Evolutionary conservation across 2,329 filamentous ascomycete genomes (phyloP), one percentile per base, ranked within the genome.

Genomic region (Geosmithia flava): DNA sequence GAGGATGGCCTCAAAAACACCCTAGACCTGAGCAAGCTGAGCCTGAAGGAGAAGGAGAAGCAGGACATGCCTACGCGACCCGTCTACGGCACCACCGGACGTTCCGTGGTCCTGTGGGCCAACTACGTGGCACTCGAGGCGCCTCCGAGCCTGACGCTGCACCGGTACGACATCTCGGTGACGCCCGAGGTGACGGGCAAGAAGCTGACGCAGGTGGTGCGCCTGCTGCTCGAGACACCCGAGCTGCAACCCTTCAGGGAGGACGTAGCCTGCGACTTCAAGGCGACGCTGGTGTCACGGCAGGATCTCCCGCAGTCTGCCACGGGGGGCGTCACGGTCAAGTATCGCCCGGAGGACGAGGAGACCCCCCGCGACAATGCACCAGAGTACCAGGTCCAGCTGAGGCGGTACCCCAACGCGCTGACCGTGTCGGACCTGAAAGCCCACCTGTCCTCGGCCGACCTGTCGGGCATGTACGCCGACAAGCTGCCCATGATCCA

Each of bases 261-360:
- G 13, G 53, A 59, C 46, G 48, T 66, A 3, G 60, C 60, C 15
- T 62, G 60, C 2, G 64, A 66, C 48, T 66, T 65, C 52, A 58
- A 51, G 49, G 57, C 59, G 1, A 63, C 56, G 0, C 48, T 67
- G 1, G 53, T 68, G 29, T 54, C 62, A 6, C 55, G 53, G 2
- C 48, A 40, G 11, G 50, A 54, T 20, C 47, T 66, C 7, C 44
- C 49, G 7, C 10, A 3, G 2, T 13, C 45, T 11, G 47, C 52
- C 8, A 46, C 51, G 7, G 46, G 44, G 7, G 46, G 44, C 15
- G 39, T 55, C 20, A 16, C 44, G 11, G 20, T 57, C 6, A 27
- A 16, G 2, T 67, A 65, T 50, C 58, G 58, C 2, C 30, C 48
- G 2, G 63, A 66, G 44, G 52, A 50, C 2, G 58, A 64, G 46